Evolutionary conservation across 257 asterid genomes (phyloP), one percentile per base, ranked within the genome.

Genomic region (Solanum dulcamara): DNA sequence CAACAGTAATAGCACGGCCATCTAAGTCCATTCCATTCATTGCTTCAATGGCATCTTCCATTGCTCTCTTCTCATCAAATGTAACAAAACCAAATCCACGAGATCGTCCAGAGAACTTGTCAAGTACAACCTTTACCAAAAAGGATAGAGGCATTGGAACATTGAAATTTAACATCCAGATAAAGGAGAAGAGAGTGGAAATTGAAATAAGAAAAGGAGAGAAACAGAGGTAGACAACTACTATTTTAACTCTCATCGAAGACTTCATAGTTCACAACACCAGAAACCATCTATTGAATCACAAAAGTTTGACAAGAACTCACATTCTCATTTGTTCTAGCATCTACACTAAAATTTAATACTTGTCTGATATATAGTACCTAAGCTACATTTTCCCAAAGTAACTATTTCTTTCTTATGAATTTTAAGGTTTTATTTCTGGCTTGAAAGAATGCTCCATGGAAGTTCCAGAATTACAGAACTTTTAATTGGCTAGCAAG

Each of bases 31-130:
- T 89, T 51, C 98, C 99, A 83, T 96, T 93, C 98, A 96, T 96
- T 75, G 93, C 92, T n/a, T 94, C 93, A 84, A 94, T 96, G 72
- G 99, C 99, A 80, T 93, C 97, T 86, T 93, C 99, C 98, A 94
- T 89, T 30, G 94, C 96, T 80, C 83, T 90, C 93, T 93, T 94
- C 13, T 93, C 98, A 89, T 96, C 98, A 80, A 94, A 96, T n/a
- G 98, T 87, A 26, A 96, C 98, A 71, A 96, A 96, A 1, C 97
- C 99, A 88, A 96, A 96, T 85, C 99, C 98, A 86, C 96, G 97
- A 33, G 98, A 96, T 30, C 98, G 95, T 15, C 98, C 98, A 81
- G 98, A 89, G 72, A 87, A 80, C 89, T 91, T 96, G 90, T 96
- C 98, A 57, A 91, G 6, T 12, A 93, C 98, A 81, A 96, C 98